Evolutionary conservation across 768 basidiomycete genomes (phyloP).

Genomic region (Pleurotus giganteus): DNA sequence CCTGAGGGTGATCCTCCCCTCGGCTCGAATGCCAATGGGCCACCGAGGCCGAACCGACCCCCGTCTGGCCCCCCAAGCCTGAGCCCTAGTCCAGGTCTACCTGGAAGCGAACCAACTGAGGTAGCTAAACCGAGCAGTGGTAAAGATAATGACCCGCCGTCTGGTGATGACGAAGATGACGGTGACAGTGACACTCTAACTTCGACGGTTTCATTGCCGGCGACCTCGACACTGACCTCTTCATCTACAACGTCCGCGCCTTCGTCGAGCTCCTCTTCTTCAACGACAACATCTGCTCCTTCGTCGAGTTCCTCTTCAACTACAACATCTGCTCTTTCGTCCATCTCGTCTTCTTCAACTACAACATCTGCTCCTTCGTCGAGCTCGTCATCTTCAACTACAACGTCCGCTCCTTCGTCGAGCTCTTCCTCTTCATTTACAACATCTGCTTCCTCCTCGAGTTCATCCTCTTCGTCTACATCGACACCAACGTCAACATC

Average conservation of each 20-base stretch:
- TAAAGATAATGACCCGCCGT: background rate
- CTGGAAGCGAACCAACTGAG: background rate
- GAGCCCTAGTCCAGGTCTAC: background rate
- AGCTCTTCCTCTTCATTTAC: background rate
- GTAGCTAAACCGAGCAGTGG: background rate
- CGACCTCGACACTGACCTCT: background rate
- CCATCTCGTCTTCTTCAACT: constrained; percentile 19
- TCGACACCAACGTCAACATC: background rate
- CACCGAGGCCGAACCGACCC: background rate
- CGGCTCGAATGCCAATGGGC: background rate
- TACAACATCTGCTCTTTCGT: constrained; percentile 20
- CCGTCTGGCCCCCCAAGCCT: background rate
- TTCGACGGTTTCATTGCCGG: too few species aligned
- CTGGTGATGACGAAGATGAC: background rate
- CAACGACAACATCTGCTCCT: constrained; percentile 12
- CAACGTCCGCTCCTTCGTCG: background rate
- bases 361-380: constrained; percentile 8
- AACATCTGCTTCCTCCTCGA: background rate
- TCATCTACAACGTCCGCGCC: background rate
- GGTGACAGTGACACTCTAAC: background rate
- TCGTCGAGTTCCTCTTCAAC: constrained; percentile 25
- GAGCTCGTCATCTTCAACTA: background rate
- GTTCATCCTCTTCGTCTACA: constrained; percentile 1
- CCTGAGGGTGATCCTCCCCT: background rate
- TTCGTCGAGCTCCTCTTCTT: background rate